A percentile compares a stretch with the other conserved stretches of the same genome.
Evolutionary conservation across 129 eudicot genomes (phyloP).

Genomic region (Flaveria robusta): DNA sequence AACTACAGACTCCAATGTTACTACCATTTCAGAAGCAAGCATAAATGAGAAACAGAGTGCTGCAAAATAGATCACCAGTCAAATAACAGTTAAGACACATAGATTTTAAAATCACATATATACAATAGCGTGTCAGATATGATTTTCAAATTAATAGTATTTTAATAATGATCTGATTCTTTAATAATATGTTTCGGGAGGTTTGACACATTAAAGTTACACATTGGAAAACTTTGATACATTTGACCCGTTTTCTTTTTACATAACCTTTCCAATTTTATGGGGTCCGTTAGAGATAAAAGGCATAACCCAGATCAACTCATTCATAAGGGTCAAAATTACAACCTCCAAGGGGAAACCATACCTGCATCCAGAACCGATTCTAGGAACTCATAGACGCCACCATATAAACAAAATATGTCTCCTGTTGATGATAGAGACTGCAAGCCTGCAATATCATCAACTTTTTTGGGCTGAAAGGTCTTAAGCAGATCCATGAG

Average conservation of each 20-base stretch:
- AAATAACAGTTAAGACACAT: slow-evolving; percentile 16
- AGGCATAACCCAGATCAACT: slow-evolving; percentile 9
- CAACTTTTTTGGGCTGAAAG: slow-evolving; percentile 54
- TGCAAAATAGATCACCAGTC: slow-evolving; percentile 41
- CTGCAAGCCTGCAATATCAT: slow-evolving; percentile 43
- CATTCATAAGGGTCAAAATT: background rate
- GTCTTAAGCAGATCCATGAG: slow-evolving; percentile 63
- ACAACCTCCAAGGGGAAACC: slow-evolving; percentile 18
- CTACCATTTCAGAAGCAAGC: slow-evolving; percentile 72
- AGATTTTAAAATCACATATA: background rate
- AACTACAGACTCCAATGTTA: slow-evolving; percentile 55
- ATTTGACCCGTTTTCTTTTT: background rate
- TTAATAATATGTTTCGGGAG: background rate
- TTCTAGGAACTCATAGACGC: slow-evolving; percentile 63
- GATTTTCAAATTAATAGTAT: background rate
- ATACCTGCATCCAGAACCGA: slow-evolving; percentile 64
- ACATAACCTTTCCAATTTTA: background rate
- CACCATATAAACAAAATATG: slow-evolving; percentile 56
- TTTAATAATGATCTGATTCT: background rate
- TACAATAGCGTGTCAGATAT: background rate
- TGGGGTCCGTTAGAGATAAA: background rate
- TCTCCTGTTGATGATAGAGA: slow-evolving; percentile 58
- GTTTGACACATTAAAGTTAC: background rate
- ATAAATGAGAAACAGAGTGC: slow-evolving; percentile 61
- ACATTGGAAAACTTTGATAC: background rate